Evolutionary conservation across 192 early-diverging fungal genomes (phyloP).

Genomic region (Allomyces macrogynus): DNA sequence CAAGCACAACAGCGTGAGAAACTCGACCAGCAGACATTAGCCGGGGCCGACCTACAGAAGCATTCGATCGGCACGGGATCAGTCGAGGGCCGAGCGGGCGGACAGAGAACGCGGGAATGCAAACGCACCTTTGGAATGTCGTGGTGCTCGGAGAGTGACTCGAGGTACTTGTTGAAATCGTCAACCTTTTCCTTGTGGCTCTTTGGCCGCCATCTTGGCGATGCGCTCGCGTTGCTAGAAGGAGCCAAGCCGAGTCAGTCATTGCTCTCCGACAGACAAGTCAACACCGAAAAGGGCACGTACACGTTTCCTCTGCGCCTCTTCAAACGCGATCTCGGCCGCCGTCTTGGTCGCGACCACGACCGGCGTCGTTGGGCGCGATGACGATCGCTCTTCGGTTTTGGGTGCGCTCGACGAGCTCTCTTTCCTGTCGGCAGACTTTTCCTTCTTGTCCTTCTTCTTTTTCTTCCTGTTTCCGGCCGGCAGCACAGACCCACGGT

Average conservation of each 20-base stretch:
- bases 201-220: conserved; percentile 16
- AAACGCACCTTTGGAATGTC: conserved; percentile 27
- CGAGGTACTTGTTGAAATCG: conserved; percentile 42
- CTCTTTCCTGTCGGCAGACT: neutral
- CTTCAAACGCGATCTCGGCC: neutral
- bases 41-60: too few species aligned
- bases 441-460: neutral
- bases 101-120: neutral
- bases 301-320: neutral
- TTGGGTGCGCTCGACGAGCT: neutral
- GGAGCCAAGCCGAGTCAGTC: too few species aligned
- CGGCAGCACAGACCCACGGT: too few species aligned
- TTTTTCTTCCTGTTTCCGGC: neutral
- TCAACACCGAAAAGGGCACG: neutral
- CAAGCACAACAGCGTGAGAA: too few species aligned
- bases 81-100: too few species aligned
- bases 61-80: too few species aligned
- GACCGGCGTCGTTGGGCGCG: neutral
- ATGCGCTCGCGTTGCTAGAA: conserved; percentile 10
- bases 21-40: too few species aligned
- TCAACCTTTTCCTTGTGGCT: conserved; percentile 20
- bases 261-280: too few species aligned
- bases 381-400: neutral
- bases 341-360: neutral
- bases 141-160: conserved; percentile 36